Conservation (phyloP, 2,329 filamentous ascomycete species). For the Pezicula rhizophila region DNA sequence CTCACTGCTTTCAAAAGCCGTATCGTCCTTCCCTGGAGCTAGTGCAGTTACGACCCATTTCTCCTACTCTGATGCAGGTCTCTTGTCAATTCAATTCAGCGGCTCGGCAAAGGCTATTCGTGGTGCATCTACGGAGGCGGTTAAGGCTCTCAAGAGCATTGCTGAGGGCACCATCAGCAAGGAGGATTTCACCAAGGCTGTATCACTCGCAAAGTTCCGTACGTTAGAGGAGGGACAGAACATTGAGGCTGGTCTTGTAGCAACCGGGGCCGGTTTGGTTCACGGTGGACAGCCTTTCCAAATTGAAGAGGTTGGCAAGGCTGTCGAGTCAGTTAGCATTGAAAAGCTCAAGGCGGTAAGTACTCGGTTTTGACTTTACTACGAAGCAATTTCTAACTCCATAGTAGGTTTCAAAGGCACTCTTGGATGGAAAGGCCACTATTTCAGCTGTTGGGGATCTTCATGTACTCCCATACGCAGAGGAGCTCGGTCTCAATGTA, state of each 20-base stretch:
- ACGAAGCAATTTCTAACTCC: constrained; percentile 24
- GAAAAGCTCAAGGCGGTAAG: constrained; percentile 82
- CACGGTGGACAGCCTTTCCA: constrained; percentile 78
- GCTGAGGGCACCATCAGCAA: constrained; percentile 68
- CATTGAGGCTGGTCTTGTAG: constrained; percentile 69
- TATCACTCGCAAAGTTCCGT: constrained; percentile 89
- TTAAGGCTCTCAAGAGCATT: constrained; percentile 77
- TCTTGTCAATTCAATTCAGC: constrained; percentile 75
- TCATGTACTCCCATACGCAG: constrained; percentile 82
- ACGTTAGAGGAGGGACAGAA: constrained; percentile 78
- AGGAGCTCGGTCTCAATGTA: constrained; percentile 90
- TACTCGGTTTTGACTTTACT: constrained; percentile 16
- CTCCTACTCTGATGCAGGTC: constrained; percentile 89
- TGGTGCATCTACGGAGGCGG: constrained; percentile 67
- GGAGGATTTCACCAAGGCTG: constrained; percentile 87
- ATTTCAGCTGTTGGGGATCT: constrained; percentile 89
- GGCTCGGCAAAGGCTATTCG: constrained; percentile 70
- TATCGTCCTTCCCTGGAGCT: constrained; percentile 58
- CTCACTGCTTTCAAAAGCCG: constrained; percentile 79
- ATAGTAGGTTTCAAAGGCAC: constrained; percentile 73
- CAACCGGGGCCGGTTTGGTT: constrained; percentile 79
- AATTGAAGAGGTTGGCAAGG: constrained; percentile 71
- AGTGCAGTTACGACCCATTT: constrained; percentile 69
- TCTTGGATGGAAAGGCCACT: constrained; percentile 82
- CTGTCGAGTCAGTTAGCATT: constrained; percentile 72